Evolutionary conservation across 139 green algal genomes (phyloP), one percentile per base, ranked within the genome.

Genomic region (Tetradesmus lagerheimii): DNA sequence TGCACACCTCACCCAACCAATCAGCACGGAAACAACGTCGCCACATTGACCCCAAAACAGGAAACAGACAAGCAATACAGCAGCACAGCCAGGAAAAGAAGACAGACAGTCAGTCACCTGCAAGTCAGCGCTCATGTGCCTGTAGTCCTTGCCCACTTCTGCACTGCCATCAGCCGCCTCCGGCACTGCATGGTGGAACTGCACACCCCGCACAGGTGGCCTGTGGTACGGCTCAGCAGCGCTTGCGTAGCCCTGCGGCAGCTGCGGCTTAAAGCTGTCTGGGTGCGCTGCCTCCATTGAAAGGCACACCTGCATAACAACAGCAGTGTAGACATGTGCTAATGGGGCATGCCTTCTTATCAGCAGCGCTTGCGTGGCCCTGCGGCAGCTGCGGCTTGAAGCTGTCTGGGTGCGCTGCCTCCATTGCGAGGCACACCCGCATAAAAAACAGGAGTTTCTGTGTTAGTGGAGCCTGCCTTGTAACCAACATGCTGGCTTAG

Each of bases 1-100:
- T 99, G 98, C 91, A 98, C n/a, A n/a, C n/a, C 97, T 11, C 92
- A 87, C 16, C 95, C 90, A 11, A n/a, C n/a, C n/a, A n/a, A n/a
- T n/a, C n/a, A n/a, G n/a, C n/a, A n/a, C n/a, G n/a, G n/a, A n/a
- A n/a, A n/a, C n/a, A n/a, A n/a, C n/a, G n/a, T n/a, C n/a, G n/a
- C n/a, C n/a, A n/a, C n/a, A n/a, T n/a, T n/a, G n/a, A n/a, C n/a
- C n/a, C n/a, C n/a, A n/a, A n/a, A n/a, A n/a, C n/a, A n/a, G n/a
- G n/a, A n/a, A n/a, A n/a, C n/a, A n/a, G n/a, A n/a, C n/a, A n/a
- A n/a, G n/a, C n/a, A n/a, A n/a, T n/a, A n/a, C n/a, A n/a, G n/a
- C n/a, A n/a, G n/a, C n/a, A n/a, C n/a, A n/a, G n/a, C n/a, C n/a
- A n/a, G n/a, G n/a, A n/a, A n/a, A n/a, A n/a, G n/a, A n/a, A n/a